A percentile compares a stretch with the other conserved stretches of the same genome.
These are phyloP conservation scores for Russula vinacea DNA, from an alignment of 768 basidiomycete species.

Conservation along the genomic window DNA sequence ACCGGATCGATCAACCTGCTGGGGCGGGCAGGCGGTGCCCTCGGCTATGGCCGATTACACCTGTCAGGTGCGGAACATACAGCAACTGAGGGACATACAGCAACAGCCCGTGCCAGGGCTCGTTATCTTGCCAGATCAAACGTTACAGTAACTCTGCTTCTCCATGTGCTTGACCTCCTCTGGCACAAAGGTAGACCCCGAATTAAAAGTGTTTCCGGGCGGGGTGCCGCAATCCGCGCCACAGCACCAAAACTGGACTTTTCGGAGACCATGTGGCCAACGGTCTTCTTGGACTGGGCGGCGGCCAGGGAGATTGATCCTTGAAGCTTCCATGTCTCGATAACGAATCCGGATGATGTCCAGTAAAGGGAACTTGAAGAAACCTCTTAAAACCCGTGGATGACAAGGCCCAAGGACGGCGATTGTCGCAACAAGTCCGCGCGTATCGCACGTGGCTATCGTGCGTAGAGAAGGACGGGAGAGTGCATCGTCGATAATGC, in stretches of 20 bases:
- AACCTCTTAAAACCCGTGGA: not conserved
- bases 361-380: not conserved
- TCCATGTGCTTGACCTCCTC: not conserved
- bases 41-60: not conserved
- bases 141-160: not conserved
- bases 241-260: not conserved
- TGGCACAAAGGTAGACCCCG: not conserved
- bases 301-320: not conserved
- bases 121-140: not conserved
- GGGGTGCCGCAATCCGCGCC: not conserved
- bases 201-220: not conserved
- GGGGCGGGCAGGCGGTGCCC: not conserved
- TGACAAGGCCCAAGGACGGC: not conserved
- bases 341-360: not conserved
- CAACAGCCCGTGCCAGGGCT: not conserved
- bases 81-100: not conserved
- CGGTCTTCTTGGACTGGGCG: not conserved
- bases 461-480: not conserved
- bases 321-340: not conserved
- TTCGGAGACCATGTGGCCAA: not conserved
- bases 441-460: not conserved
- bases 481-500: slow-evolving; percentile 1
- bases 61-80: not conserved
- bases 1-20: not conserved
- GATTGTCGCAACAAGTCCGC: not conserved